Base-by-base conservation (phyloP, 2,329 filamentous ascomycete species). In the Esteya vermicola region DNA sequence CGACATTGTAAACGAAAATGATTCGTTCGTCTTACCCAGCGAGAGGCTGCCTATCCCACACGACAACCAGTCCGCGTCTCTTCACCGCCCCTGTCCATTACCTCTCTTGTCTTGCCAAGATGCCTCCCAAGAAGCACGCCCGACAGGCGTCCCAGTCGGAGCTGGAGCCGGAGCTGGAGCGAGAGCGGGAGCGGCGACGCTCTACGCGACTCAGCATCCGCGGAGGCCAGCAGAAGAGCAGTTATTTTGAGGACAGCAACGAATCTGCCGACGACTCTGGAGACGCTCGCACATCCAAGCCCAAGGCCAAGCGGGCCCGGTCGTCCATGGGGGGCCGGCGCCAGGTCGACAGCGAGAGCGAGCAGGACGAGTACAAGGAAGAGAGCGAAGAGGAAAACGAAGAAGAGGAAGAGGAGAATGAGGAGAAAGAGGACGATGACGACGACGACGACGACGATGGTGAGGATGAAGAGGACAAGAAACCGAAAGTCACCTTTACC, bases 181-280 rank as follows among this genome's bases (percentile, higher is more conserved):
- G n/a, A n/a, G n/a, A n/a, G n/a, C n/a, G n/a, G n/a, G n/a, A n/a
- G 22, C 63, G 65, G 16, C 61, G 66, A n/a, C 60, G 64, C 38
- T 74, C 70, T 6, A 51, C 57, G 19, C 68, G 70, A 33, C 51
- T 66, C 28, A 62, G 56, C 51, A 61, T 57, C 60, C 1, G 52
- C 47, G 18, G n/a, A n/a, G n/a, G n/a, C n/a, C n/a, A n/a, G n/a
- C n/a, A 61, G 47, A 72, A 62, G 56, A 73, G 68, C 55, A 56
- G 54, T 16, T 74, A 73, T 50, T 72, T 72, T 49, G 68, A 70
- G 42, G 51, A 44, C 38, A 12, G 18, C n/a, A 50, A 54, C 10
- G 50, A 54, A 10, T 52, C 54, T 4, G 51, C 53, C 3, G 51
- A 19, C 3, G 41, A 39, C n/a, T 16, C 5, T 7, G 27, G 32